Percentiles rank a stretch among this genome's conserved stretches.
phyloP scores from a whole-genome alignment of 176 grass and related monocot species.

The Raddia distichophylla region DNA sequence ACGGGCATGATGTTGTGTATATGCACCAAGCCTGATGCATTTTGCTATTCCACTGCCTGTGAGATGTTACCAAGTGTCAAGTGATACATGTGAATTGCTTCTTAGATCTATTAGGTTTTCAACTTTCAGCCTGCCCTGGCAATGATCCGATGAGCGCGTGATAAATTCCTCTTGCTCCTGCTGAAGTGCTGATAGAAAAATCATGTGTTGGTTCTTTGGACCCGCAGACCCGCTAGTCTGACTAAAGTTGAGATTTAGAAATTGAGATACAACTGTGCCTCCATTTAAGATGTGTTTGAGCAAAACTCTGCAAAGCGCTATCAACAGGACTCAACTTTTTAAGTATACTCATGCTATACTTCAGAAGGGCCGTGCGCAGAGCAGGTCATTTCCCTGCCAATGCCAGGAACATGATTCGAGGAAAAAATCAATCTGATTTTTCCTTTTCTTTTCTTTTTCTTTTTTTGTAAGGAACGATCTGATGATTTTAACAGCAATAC shows the following conservation, averaged over 20 bases:
- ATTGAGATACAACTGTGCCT: background rate
- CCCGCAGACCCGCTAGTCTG: background rate
- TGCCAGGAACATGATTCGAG: background rate
- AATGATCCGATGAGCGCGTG: background rate
- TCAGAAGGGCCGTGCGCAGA: background rate
- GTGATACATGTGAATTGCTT: slow-evolving; percentile 28
- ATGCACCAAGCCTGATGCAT: slow-evolving; percentile 42
- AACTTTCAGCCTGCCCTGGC: background rate
- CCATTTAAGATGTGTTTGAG: no score
- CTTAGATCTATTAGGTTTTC: background rate
- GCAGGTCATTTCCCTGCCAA: background rate
- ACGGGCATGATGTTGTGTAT: slow-evolving; percentile 20
- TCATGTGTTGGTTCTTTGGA: background rate
- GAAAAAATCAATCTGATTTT: background rate
- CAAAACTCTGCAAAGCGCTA: background rate
- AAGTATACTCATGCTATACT: background rate
- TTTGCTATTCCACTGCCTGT: slow-evolving; percentile 37
- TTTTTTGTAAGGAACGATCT: background rate
- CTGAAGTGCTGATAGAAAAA: background rate
- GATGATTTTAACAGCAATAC: background rate
- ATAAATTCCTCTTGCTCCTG: background rate
- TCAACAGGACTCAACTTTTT: no score
- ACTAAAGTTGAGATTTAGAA: background rate
- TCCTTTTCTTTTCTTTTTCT: no score
- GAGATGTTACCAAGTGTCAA: slow-evolving; percentile 24